These are phyloP conservation scores for Bullera alba DNA, from an alignment of 768 basidiomycete genomes.

Conservation along the genomic window DNA sequence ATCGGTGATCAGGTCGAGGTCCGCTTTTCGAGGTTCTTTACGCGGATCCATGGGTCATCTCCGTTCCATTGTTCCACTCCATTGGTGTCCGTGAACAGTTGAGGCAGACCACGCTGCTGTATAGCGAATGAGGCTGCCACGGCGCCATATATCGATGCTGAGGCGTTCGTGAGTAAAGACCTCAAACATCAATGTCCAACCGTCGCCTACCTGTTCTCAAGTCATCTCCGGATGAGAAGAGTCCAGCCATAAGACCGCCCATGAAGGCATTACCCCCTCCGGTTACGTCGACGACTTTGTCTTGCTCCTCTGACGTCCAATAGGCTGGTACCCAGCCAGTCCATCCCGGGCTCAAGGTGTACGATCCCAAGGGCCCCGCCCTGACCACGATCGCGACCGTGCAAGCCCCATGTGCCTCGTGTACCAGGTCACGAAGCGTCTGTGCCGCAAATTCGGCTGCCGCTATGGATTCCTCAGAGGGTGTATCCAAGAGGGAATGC, in stretches of 20 bases:
- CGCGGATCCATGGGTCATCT: conserved; percentile 21
- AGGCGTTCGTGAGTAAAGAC: neutral
- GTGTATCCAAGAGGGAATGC: conserved; percentile 18
- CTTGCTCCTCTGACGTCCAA: conserved; percentile 18
- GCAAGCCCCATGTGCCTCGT: neutral
- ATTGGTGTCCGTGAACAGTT: neutral
- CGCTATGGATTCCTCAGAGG: neutral
- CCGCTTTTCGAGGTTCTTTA: conserved; percentile 11
- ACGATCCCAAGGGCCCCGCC: conserved; percentile 28
- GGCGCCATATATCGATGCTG: conserved; percentile 28
- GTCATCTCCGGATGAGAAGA: conserved; percentile 22
- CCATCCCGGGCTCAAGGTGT: conserved; percentile 24
- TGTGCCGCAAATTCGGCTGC: conserved; percentile 11
- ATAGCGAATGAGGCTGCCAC: conserved; percentile 35
- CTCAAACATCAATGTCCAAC: neutral
- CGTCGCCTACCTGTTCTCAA: conserved; percentile 15
- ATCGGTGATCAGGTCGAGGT: too few species aligned
- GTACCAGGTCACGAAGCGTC: neutral
- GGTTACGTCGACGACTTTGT: conserved; percentile 29
- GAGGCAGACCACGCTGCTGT: conserved; percentile 31
- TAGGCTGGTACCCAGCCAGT: conserved; percentile 33
- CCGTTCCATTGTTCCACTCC: conserved; percentile 27
- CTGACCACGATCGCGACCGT: conserved; percentile 21
- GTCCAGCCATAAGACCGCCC: conserved; percentile 32
- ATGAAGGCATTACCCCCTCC: conserved; percentile 39